These are phyloP conservation scores for Neurospora discreta DNA, from an alignment of 495 filamentous ascomycete genomes.

Conservation along the genomic window DNA sequence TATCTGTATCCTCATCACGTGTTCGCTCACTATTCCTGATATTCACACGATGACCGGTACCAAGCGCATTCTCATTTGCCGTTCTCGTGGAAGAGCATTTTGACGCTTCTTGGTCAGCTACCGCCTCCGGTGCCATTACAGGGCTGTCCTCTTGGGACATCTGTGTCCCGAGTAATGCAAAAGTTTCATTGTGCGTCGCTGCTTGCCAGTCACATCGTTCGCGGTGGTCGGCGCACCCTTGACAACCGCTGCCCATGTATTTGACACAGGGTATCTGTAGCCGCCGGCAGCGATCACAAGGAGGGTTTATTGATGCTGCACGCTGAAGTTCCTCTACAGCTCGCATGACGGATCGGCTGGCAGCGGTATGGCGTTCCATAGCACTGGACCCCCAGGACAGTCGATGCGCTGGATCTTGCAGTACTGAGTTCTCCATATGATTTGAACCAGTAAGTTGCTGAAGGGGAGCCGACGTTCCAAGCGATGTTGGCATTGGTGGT, in stretches of 20 bases:
- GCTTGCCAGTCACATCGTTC: conserved; percentile 76
- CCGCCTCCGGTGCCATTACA: neutral
- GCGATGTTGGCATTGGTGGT: neutral
- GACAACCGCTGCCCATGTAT: conserved; percentile 64
- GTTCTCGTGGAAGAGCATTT: neutral
- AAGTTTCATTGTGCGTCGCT: conserved; percentile 48
- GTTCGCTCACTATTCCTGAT: neutral
- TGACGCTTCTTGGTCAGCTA: neutral
- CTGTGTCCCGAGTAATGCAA: neutral
- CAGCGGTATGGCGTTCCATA: neutral
- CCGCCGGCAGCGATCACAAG: conserved; percentile 73
- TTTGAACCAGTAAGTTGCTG: neutral
- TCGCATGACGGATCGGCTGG: conserved; percentile 54
- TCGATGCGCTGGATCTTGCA: conserved; percentile 11
- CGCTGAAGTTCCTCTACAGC: conserved; percentile 63
- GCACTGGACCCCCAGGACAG: neutral
- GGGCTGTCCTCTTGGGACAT: neutral
- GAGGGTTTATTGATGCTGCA: conserved; percentile 61
- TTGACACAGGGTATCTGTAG: conserved; percentile 74
- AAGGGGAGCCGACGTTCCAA: neutral
- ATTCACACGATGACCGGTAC: neutral
- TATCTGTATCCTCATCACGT: neutral
- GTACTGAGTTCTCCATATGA: conserved; percentile 8
- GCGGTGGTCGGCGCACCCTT: conserved; percentile 81
- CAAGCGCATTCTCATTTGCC: neutral